Evolutionary conservation across 768 basidiomycete species (phyloP).

Genomic region (Tylopilus subfusipes): DNA sequence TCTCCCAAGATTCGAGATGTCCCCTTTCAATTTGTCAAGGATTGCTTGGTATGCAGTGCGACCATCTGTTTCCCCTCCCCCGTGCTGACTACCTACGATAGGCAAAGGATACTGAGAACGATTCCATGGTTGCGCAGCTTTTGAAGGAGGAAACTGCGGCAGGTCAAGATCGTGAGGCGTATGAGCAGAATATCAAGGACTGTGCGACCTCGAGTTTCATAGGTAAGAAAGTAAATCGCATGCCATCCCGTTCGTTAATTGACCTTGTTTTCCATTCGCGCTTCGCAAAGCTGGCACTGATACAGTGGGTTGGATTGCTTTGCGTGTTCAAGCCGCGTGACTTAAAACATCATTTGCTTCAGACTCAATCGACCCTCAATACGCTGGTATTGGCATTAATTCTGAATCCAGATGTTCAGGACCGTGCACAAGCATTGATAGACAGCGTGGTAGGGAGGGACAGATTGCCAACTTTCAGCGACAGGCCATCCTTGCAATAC

Average conservation of each 20-base stretch:
- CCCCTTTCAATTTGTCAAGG: conserved; percentile 26
- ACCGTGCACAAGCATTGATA: conserved; percentile 16
- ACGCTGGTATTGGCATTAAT: conserved; percentile 20
- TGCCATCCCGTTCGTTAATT: background rate
- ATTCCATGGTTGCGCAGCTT: conserved; percentile 23
- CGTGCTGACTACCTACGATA: background rate
- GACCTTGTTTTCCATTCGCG: background rate
- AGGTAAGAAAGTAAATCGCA: conserved; percentile 6
- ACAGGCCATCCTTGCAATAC: conserved; percentile 18
- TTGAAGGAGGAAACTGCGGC: conserved; percentile 1
- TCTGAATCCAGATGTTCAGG: conserved; percentile 23
- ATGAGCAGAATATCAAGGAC: conserved; percentile 21
- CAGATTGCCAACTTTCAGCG: conserved; percentile 16
- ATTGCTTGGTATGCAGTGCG: conserved; percentile 12
- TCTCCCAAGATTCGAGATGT: conserved; percentile 12
- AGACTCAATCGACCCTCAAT: conserved; percentile 15
- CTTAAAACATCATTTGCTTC: background rate
- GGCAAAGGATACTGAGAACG: conserved; percentile 19
- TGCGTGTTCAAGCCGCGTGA: background rate
- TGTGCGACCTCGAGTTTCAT: conserved; percentile 19
- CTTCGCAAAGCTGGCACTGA: conserved; percentile 13
- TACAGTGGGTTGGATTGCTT: conserved; percentile 6
- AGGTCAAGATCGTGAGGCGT: background rate
- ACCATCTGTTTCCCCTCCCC: background rate
- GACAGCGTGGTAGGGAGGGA: conserved; percentile 19